Evolutionary conservation across 345 rosid genomes (phyloP).

Genomic region (Boechera divaricarpa): DNA sequence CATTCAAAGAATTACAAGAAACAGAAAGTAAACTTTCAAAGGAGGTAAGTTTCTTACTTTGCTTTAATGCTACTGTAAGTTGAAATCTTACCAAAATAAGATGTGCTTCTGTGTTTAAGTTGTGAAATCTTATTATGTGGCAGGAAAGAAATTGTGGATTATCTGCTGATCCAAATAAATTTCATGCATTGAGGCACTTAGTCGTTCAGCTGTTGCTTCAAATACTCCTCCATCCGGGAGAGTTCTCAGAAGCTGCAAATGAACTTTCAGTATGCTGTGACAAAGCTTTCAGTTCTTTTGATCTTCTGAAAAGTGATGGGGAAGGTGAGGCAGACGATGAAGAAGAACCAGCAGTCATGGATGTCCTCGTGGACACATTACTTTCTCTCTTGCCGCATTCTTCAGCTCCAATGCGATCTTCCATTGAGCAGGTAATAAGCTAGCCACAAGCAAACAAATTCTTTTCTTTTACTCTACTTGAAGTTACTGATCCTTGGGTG

Average conservation of each 20-base stretch:
- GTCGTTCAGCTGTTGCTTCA: conserved; percentile 88
- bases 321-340: conserved; percentile 70
- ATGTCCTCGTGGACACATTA: conserved; percentile 85
- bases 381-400: conserved; percentile 92
- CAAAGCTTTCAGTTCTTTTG: conserved; percentile 68
- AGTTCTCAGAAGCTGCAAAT: conserved; percentile 73
- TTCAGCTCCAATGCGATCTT: conserved; percentile 86
- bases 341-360: conserved; percentile 74
- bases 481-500: conserved; percentile 7
- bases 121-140: conserved; percentile 31
- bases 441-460: conserved; percentile 2
- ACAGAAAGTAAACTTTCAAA: conserved; percentile 73
- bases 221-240: conserved; percentile 85
- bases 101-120: conserved; percentile 24
- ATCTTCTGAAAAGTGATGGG: conserved; percentile 57
- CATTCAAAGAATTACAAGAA: conserved; percentile 68
- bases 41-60: conserved; percentile 56
- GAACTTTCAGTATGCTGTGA: conserved; percentile 88
- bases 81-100: conserved; percentile 23
- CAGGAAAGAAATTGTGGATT: conserved; percentile 77
- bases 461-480: background rate
- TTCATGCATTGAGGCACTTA: conserved; percentile 75
- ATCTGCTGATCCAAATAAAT: conserved; percentile 53
- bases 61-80: conserved; percentile 13
- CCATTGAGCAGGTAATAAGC: conserved; percentile 78